Conservation (phyloP, 1,284 basidiomycete genomes). For the Microbotryum violaceum region DNA sequence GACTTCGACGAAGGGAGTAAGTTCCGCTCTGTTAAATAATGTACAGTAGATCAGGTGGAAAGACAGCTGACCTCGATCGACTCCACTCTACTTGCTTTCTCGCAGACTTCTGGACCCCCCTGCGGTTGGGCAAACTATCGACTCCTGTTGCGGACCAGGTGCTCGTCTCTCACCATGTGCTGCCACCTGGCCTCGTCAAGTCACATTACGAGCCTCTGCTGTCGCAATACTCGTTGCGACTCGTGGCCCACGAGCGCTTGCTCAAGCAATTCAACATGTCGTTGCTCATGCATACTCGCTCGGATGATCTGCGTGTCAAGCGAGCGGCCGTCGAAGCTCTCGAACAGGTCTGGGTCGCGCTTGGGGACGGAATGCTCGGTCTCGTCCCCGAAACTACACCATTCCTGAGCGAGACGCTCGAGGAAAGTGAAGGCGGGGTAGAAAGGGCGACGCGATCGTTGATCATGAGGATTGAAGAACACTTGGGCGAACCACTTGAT, state of each 20-base stretch:
- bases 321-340: slow-evolving; percentile 63
- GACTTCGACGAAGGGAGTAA: slow-evolving; percentile 70
- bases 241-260: slow-evolving; percentile 46
- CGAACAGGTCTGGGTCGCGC: slow-evolving; percentile 61
- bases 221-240: slow-evolving; percentile 42
- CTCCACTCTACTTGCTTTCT: background rate
- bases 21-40: slow-evolving; percentile 33
- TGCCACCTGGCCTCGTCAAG: slow-evolving; percentile 14
- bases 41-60: background rate
- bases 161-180: slow-evolving; percentile 47
- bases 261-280: slow-evolving; percentile 74
- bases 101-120: slow-evolving; percentile 78
- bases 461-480: slow-evolving; percentile 35
- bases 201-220: slow-evolving; percentile 35
- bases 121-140: slow-evolving; percentile 59
- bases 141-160: slow-evolving; percentile 56
- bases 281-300: slow-evolving; percentile 78
- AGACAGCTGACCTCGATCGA: slow-evolving; percentile 4
- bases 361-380: slow-evolving; percentile 57
- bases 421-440: slow-evolving; percentile 72
- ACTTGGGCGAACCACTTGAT: slow-evolving; percentile 24
- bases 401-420: slow-evolving; percentile 71
- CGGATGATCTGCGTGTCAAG: slow-evolving; percentile 61
- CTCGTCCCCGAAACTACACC: slow-evolving; percentile 67
- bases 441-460: slow-evolving; percentile 53